Conservation (phyloP, 2,329 filamentous ascomycete species). For the Exophiala mesophila region DNA sequence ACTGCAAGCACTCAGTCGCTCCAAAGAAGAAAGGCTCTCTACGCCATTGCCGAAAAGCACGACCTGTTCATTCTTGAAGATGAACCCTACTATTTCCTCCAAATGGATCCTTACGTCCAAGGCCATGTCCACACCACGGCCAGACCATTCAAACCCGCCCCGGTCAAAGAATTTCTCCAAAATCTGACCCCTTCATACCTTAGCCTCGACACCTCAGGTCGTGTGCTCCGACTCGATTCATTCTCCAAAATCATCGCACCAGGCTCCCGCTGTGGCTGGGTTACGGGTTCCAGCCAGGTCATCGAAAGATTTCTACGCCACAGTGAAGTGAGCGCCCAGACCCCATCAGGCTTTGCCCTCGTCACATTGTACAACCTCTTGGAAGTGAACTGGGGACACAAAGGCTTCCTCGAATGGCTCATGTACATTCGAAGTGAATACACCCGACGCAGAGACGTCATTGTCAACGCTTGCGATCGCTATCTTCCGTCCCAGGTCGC, state of each 20-base stretch:
- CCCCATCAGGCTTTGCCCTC: constrained; percentile 79
- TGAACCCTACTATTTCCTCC: constrained; percentile 91
- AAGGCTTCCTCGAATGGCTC: constrained; percentile 84
- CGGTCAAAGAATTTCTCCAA: constrained; percentile 67
- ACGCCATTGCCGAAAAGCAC: constrained; percentile 74
- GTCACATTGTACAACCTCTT: constrained; percentile 80
- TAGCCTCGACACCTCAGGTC: constrained; percentile 77
- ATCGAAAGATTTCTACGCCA: constrained; percentile 77
- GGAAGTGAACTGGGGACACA: constrained; percentile 91
- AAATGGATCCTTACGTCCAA: constrained; percentile 67
- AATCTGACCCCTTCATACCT: constrained; percentile 70
- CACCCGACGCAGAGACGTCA: constrained; percentile 68
- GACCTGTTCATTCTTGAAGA: constrained; percentile 86
- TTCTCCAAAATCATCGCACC: constrained; percentile 90
- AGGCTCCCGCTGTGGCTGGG: constrained; percentile 78
- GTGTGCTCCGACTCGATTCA: constrained; percentile 84
- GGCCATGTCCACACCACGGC: constrained; percentile 35
- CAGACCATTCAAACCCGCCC: constrained; percentile 46
- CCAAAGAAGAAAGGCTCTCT: constrained; percentile 65
- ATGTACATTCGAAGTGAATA: constrained; percentile 77
- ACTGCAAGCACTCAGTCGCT: constrained; percentile 75
- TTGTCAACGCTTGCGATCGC: constrained; percentile 74
- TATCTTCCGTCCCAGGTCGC: constrained; percentile 70
- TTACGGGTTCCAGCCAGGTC: constrained; percentile 80
- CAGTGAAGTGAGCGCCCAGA: constrained; percentile 78